Evolutionary conservation across 805 yeast species (phyloP), one percentile per base, ranked within the genome.

Genomic region (Myxozyma mucilagina): DNA sequence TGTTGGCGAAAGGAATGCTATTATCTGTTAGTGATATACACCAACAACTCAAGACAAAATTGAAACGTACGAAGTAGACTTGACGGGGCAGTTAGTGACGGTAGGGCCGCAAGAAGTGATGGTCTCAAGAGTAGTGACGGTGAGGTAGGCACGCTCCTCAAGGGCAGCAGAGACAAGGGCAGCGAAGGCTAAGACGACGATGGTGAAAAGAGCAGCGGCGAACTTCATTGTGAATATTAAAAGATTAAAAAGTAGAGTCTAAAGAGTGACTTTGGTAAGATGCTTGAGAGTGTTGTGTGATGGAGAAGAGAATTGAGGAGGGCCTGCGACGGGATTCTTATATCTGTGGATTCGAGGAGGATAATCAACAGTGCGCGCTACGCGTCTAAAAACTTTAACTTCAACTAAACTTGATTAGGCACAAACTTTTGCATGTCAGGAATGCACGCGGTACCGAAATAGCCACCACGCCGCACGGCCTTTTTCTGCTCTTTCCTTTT

Each of bases 11-110:
- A 47, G 18, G 48, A 29, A 57, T 24, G 44, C 59, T 39, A 32
- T 16, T 29, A 4, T 8, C 59, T 50, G 6, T n/a, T 43, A 48
- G 20, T 11, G 1, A n/a, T 41, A n/a, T 36, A 11, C 42, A 18
- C 14, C 10, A 16, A 29, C 13, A 16, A 41, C 3, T 20, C 4
- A 48, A 34, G 18, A 24, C n/a, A 44, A 24, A 4, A 8, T n/a
- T 13, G 35, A 39, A 4, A 56, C 64, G 13, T 58, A 58, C 65
- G 62, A 49, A 44, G 57, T 45, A 43, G 47, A 36, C 29, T 41
- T 45, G 16, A 39, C 43, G 71, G 83, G 84, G 76, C 85, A 82
- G 77, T 76, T 69, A 66, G 83, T 80, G 71, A 79, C 81, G 55
- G 70, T 69, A 20, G 77, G 67, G 53, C 66, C 81, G 74, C 82